Base-by-base conservation (phyloP, 768 basidiomycete genomes). In the Boletales sp. region DNA sequence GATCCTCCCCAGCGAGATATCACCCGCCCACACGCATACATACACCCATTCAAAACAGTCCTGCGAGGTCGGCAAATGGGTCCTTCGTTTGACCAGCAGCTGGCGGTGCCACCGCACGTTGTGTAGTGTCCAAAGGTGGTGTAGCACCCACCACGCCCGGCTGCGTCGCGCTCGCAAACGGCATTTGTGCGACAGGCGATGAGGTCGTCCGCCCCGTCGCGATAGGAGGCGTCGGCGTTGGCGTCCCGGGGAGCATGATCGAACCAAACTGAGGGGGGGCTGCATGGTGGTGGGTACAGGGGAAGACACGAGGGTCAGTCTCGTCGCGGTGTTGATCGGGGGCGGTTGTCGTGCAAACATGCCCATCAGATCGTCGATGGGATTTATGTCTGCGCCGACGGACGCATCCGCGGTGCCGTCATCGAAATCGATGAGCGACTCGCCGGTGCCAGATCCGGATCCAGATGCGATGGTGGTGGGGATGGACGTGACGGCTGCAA, bases 61-160 rank as follows among this genome's bases (percentile, higher is more conserved):
- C 84, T 3, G 77, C 88, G 32, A 92, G 73, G 69, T 92, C 90
- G 7, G 88, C 87, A 60, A 92, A 92, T 37, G 90, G 90, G 66
- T 92, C 90, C 64, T 88, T 92, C 49, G 70, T 74, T 57, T 54
- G 70, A 40, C 50, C 45, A 29, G 65, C 44, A 5, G 58, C 44
- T 7, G 65, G 58, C 40, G 55, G 68, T 15, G 52, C 46, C 45
- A 61, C 65, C 36, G 56, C 54, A 24, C 53, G 61, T 43, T 61
- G 62, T 30, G 56, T 58, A n/a, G 53, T 19, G 8, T 48, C 40
- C 13, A 41, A 39, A 17, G 24, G 24, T 27, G 24, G 24, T 27
- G 24, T 7, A 8, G 45, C 34, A n/a, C 48, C 54, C 8, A 59
- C 24, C 24, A 27, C 24, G 7, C 5, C 6, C 24, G 60, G 56